Conservation (phyloP, 169 alveolate genomes). For the Plasmodium yoelii region DNA sequence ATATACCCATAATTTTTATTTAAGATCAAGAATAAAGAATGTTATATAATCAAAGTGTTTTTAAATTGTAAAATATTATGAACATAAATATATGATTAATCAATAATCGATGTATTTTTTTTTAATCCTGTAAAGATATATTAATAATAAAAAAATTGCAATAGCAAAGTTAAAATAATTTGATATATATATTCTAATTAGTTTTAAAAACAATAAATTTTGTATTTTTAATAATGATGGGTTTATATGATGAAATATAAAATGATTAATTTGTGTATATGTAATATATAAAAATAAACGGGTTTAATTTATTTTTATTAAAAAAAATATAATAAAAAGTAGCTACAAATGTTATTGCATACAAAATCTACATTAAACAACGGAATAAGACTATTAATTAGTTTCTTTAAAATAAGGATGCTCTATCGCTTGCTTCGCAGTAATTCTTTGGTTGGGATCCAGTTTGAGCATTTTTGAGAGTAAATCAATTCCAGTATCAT, state of each 20-base stretch:
- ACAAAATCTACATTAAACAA: not conserved
- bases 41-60: not conserved
- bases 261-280: no score
- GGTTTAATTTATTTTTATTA: not conserved
- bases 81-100: not conserved
- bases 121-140: no score
- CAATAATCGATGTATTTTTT: not conserved
- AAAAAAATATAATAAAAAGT: not conserved
- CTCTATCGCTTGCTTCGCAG: constrained; percentile 95
- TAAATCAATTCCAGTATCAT: constrained; percentile 91
- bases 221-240: no score
- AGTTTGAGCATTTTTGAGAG: constrained; percentile 93
- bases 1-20: not conserved
- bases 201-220: no score
- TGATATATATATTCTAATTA: no score
- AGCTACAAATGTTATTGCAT: not conserved
- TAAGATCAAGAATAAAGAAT: not conserved
- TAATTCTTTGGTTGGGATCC: constrained; percentile 96
- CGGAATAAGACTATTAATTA: constrained; percentile 7
- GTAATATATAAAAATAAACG: not conserved
- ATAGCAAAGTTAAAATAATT: no score
- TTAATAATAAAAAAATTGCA: no score
- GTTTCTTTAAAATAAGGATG: constrained; percentile 95
- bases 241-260: no score
- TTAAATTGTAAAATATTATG: not conserved